These are phyloP conservation scores for Puccinia coronata DNA, from an alignment of 1,284 basidiomycete genomes.

Conservation along the genomic window DNA sequence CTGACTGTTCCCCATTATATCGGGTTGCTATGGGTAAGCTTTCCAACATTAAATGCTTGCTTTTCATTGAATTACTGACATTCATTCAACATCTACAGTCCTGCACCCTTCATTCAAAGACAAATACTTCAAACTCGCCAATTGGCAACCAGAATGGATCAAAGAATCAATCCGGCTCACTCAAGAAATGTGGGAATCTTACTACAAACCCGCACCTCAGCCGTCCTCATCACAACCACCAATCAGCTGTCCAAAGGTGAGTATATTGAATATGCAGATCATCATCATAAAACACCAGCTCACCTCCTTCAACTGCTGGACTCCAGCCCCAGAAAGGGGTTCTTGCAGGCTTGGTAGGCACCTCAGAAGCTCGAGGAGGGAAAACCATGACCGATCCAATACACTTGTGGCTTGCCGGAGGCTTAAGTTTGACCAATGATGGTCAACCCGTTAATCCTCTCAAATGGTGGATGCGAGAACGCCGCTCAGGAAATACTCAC, in stretches of 20 bases:
- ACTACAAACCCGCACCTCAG: background rate
- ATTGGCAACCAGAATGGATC: background rate
- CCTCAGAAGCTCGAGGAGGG: background rate
- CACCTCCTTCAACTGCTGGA: background rate
- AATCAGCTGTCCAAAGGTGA: background rate
- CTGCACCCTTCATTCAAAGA: too few species aligned
- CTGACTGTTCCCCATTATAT: constrained; percentile 6
- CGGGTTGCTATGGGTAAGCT: background rate
- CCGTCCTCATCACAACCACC: background rate
- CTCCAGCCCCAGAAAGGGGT: background rate
- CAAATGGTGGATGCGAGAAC: background rate
- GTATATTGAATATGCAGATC: background rate
- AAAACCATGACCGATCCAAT: background rate
- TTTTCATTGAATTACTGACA: background rate
- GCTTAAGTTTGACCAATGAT: background rate
- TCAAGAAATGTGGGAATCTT: background rate
- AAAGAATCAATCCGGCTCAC: background rate
- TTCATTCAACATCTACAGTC: background rate
- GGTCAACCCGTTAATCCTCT: background rate
- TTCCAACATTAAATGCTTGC: background rate
- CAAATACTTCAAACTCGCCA: constrained; percentile 2
- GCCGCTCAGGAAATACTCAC: background rate
- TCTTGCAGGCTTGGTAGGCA: background rate
- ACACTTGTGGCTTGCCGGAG: background rate
- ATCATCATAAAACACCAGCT: background rate